phyloP scores from a whole-genome alignment of 2,329 filamentous ascomycete species.

The Amauroascus niger region DNA sequence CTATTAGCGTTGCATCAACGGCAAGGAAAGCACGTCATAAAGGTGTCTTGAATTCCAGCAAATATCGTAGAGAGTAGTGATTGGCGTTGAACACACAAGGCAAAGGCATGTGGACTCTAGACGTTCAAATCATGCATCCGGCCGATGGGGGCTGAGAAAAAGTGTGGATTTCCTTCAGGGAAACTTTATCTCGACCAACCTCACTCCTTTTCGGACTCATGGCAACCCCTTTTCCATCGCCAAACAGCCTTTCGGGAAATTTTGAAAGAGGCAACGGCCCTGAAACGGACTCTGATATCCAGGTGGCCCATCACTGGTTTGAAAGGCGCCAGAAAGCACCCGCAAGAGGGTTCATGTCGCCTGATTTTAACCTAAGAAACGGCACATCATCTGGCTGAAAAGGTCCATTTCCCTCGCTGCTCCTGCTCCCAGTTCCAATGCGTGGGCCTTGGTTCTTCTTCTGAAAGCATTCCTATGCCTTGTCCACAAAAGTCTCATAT shows the following conservation, averaged over 20 bases:
- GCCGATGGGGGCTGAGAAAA: not conserved
- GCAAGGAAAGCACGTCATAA: too few relatives aligned
- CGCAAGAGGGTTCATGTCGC: too few relatives aligned
- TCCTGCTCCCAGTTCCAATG: too few relatives aligned
- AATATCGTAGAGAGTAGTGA: not conserved
- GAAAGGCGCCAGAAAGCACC: not conserved
- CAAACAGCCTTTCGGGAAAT: not conserved
- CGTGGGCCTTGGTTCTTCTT: not conserved
- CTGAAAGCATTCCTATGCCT: too few relatives aligned
- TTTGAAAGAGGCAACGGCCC: not conserved
- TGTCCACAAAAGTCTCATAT: too few relatives aligned
- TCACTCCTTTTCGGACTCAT: not conserved
- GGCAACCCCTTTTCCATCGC: not conserved
- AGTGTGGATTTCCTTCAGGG: not conserved
- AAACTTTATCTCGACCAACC: slow-evolving; percentile 1
- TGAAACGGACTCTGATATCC: not conserved
- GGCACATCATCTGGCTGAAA: too few relatives aligned
- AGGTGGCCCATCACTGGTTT: not conserved
- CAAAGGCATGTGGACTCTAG: too few relatives aligned
- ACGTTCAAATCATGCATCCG: not conserved
- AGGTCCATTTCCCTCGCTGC: too few relatives aligned
- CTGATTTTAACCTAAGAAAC: too few relatives aligned
- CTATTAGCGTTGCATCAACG: too few relatives aligned
- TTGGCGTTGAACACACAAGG: too few relatives aligned
- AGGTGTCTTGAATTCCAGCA: too few relatives aligned